Conservation (phyloP, 352 stramenopile species). For the Phytophthora pseudosyringae region DNA sequence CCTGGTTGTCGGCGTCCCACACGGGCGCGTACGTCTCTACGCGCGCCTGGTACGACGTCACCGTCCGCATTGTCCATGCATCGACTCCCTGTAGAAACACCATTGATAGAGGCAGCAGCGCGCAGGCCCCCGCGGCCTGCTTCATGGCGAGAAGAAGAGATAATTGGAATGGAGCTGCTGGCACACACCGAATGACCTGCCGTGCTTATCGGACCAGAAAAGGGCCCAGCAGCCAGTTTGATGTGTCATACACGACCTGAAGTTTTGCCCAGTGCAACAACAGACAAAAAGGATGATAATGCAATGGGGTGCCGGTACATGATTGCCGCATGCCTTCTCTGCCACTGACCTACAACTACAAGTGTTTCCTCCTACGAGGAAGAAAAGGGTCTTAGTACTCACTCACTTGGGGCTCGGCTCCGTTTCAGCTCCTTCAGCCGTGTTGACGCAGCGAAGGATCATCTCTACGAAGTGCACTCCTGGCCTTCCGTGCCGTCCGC, state of each 20-base stretch:
- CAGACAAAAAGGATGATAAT: background rate
- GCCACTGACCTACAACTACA: slow-evolving; percentile 38
- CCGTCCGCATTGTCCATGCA: slow-evolving; percentile 52
- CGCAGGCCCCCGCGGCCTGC: background rate
- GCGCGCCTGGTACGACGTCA: slow-evolving; percentile 65
- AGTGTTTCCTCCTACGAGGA: slow-evolving; percentile 24
- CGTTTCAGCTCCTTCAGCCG: slow-evolving; percentile 4
- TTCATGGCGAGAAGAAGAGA: slow-evolving; percentile 3
- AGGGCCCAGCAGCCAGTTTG: background rate
- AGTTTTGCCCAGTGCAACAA: background rate
- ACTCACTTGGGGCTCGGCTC: slow-evolving; percentile 17
- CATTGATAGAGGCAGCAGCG: slow-evolving; percentile 7
- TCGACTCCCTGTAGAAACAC: background rate
- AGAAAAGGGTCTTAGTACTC: slow-evolving; percentile 30
- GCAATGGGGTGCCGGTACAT: slow-evolving; percentile 15
- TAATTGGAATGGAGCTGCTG: slow-evolving; percentile 10
- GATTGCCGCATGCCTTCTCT: slow-evolving; percentile 26
- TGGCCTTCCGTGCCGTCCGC: slow-evolving; percentile 43
- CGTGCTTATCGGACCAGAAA: slow-evolving; percentile 12
- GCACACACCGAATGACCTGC: slow-evolving; percentile 7
- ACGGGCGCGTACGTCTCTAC: slow-evolving; percentile 58
- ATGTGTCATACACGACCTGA: slow-evolving; percentile 11
- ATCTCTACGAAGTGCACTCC: slow-evolving; percentile 34
- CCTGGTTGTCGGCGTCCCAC: slow-evolving; percentile 53
- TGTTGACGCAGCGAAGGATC: slow-evolving; percentile 6